Evolutionary conservation across 2,329 filamentous ascomycete species (phyloP), one percentile per base, ranked within the genome.

Genomic region (Diaporthe caulivora): DNA sequence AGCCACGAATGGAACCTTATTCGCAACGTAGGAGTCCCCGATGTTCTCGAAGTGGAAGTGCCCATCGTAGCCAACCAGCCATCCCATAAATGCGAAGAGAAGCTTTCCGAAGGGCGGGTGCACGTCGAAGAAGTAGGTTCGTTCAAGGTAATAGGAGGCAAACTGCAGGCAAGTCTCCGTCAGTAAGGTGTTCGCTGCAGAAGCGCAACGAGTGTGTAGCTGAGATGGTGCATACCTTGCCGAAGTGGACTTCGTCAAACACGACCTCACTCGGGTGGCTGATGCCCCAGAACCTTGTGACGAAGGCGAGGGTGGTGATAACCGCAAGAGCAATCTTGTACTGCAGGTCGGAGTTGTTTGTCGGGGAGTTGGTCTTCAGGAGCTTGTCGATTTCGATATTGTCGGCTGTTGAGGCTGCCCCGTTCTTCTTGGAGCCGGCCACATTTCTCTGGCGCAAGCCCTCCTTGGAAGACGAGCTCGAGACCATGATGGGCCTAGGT

Each of bases 101-200:
- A 99, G 95, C 88, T 99, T 99, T 84, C 94, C 97, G 79, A 99
- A 97, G 21, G 97, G 97, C 78, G 97, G 97, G 84, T 99, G 97
- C 71, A 99, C 97, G 86, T 99, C 97, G 91, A 99, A 99, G 89
- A 99, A 99, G 87, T 98, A 99, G 76, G 95, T 98, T 80, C 95
- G 93, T 86, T 98, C 93, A 79, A 99, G 92, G 83, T 99, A 99
- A 82, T 91, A 93, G 13, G 91, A 93, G 72, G 91, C 91, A 80
- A 93, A 93, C 91, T 93, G 78, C 70, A 51, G n/a, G n/a, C 57
- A 34, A 31, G 60, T 40, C 5, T 31, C 13, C 31, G 77, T 76
- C 70, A 77, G 76, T 55, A 69, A 73, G 71, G 71, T 55, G 68
- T 24, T 31, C n/a, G 4, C 49, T 29, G 24, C 29, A 37, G 8